Conservation (phyloP, 2,329 filamentous ascomycete species). For the Aspergillus floridensis region DNA sequence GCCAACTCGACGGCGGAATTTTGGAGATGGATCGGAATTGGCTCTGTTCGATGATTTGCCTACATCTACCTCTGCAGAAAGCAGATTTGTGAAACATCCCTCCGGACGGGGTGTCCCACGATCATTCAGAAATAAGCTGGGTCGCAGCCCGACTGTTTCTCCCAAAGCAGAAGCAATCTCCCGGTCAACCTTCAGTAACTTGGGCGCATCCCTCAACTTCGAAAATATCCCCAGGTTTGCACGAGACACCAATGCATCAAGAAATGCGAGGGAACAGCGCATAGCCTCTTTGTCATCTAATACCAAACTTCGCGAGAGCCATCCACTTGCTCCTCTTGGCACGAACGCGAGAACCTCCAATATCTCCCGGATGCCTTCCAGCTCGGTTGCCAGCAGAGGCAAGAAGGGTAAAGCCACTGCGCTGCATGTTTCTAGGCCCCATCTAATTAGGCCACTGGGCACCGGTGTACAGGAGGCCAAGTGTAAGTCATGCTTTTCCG, state of each 20-base stretch:
- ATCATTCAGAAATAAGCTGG: constrained; percentile 53
- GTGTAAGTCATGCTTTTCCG: constrained; percentile 56
- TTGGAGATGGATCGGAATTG: constrained; percentile 88
- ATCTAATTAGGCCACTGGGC: constrained; percentile 82
- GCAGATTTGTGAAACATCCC: constrained; percentile 77
- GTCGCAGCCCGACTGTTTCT: constrained; percentile 40
- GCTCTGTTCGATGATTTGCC: constrained; percentile 94
- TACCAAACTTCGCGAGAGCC: constrained; percentile 38
- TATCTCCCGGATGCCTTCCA: constrained; percentile 50
- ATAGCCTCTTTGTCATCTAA: constrained; percentile 45
- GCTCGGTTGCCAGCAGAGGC: constrained; percentile 49
- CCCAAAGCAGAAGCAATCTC: constrained; percentile 43
- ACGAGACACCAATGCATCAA: constrained; percentile 64
- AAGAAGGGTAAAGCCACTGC: constrained; percentile 39
- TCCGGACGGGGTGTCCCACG: constrained; percentile 66
- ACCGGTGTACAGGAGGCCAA: constrained; percentile 71
- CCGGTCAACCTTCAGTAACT: constrained; percentile 58
- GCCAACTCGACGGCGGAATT: constrained; percentile 68
- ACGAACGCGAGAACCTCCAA: constrained; percentile 61
- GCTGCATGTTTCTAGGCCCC: constrained; percentile 61
- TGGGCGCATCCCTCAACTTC: constrained; percentile 36
- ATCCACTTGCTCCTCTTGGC: constrained; percentile 52
- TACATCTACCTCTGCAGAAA: constrained; percentile 78
- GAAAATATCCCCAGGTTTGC: constrained; percentile 61
- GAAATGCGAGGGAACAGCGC: constrained; percentile 62